phyloP scores from a whole-genome alignment of 2,329 filamentous ascomycete genomes.

The Boeremia lycopersici region DNA sequence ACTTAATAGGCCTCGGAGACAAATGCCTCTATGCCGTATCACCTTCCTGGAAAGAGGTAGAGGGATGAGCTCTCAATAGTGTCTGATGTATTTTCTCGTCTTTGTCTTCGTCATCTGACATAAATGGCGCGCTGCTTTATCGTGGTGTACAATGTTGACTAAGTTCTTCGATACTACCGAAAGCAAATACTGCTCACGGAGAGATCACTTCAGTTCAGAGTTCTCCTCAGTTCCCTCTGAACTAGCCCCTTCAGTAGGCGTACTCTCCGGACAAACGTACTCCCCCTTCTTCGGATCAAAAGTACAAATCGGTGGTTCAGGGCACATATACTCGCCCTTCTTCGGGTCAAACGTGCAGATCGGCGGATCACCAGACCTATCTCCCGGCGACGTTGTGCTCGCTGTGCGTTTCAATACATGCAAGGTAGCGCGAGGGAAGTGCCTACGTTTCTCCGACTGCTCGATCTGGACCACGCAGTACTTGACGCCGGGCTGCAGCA shows the following conservation, averaged over 20 bases:
- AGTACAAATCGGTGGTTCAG: not conserved
- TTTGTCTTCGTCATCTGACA: too few relatives aligned
- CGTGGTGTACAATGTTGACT: too few relatives aligned
- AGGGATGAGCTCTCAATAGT: too few relatives aligned
- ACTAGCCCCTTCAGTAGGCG: not conserved
- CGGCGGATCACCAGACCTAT: not conserved
- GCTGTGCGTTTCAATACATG: not conserved
- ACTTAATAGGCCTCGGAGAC: too few relatives aligned
- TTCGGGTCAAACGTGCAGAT: slow-evolving; percentile 1
- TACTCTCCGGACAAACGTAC: not conserved
- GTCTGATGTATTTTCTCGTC: too few relatives aligned
- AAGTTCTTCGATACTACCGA: too few relatives aligned
- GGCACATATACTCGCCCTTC: slow-evolving; percentile 1
- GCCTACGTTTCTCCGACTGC: not conserved
- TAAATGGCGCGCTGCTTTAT: too few relatives aligned
- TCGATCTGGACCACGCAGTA: not conserved
- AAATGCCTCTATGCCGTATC: too few relatives aligned
- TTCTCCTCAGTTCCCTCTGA: not conserved
- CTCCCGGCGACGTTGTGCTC: not conserved
- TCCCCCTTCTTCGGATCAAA: slow-evolving; percentile 8
- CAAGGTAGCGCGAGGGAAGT: not conserved
- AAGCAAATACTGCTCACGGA: too few relatives aligned
- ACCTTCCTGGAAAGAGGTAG: too few relatives aligned
- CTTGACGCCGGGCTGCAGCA: not conserved
- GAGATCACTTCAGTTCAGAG: not conserved